Conservation (phyloP, 305 asterid genomes). For the Fraxinus angustifolia region DNA sequence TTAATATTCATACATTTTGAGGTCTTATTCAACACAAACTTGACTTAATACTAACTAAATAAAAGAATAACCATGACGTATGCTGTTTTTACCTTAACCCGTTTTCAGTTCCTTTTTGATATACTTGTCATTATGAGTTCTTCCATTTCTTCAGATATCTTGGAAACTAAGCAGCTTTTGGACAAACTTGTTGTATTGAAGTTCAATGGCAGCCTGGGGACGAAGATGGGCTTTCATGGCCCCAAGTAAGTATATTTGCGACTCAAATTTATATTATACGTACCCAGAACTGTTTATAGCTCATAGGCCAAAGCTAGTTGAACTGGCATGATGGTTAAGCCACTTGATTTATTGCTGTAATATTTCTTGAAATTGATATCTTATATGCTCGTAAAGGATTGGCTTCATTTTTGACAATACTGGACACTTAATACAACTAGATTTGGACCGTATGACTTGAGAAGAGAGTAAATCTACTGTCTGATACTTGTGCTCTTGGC, state of each 20-base stretch:
- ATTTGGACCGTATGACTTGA: background rate
- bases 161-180: constrained; percentile 56
- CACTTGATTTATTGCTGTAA: background rate
- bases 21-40: background rate
- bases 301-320: background rate
- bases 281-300: background rate
- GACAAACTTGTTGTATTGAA: constrained; percentile 81
- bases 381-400: background rate
- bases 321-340: background rate
- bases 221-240: constrained; percentile 57
- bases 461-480: background rate
- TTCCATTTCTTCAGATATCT: constrained; percentile 49
- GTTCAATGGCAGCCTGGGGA: constrained; percentile 58
- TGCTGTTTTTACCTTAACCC: background rate
- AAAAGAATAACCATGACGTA: background rate
- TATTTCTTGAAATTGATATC: background rate
- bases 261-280: background rate
- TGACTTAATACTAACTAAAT: constrained; percentile 3
- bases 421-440: background rate
- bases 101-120: background rate
- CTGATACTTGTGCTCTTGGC: background rate
- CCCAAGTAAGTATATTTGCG: constrained; percentile 68
- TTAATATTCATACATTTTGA: background rate
- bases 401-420: background rate
- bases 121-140: constrained; percentile 14